Conservation (phyloP, 352 stramenopile species). For the Heterotrichella gracilis region DNA sequence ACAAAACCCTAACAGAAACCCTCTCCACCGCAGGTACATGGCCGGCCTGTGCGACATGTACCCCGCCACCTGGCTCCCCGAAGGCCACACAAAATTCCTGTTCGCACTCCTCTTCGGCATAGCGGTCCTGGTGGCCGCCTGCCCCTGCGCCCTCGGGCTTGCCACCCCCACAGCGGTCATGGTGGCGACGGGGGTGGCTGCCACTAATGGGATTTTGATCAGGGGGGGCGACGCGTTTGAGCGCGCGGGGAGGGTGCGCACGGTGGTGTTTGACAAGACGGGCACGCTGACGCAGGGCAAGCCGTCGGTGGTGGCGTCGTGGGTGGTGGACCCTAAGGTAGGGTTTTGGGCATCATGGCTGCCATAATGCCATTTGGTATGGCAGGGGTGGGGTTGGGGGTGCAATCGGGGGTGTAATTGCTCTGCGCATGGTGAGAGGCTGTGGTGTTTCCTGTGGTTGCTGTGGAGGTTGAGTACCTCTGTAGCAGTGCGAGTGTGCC, state of each 20-base stretch:
- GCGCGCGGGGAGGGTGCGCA: constrained; percentile 47
- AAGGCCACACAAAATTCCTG: constrained; percentile 39
- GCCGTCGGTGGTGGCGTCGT: constrained; percentile 42
- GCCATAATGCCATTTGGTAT: too few relatives aligned
- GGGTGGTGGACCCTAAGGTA: too few relatives aligned
- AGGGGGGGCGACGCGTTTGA: constrained; percentile 71
- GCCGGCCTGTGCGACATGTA: too few relatives aligned
- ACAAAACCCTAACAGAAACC: too few relatives aligned
- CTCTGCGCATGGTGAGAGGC: too few relatives aligned
- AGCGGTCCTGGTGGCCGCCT: constrained; percentile 82
- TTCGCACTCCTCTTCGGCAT: constrained; percentile 88
- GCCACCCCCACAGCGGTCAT: constrained; percentile 88
- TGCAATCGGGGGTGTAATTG: too few relatives aligned
- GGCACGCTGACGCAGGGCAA: constrained; percentile 67
- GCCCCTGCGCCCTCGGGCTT: constrained; percentile 86
- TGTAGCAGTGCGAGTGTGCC: too few relatives aligned
- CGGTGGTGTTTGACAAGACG: constrained; percentile 96
- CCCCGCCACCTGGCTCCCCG: constrained; percentile 34
- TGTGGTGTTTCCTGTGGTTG: too few relatives aligned
- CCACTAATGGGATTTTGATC: constrained; percentile 76
- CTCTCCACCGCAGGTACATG: too few relatives aligned
- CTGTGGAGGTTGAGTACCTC: too few relatives aligned
- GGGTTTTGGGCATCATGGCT: too few relatives aligned
- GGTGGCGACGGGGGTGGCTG: constrained; percentile 82
- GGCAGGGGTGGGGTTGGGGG: too few relatives aligned